Evolutionary conservation across 306 rosid genomes (phyloP).

Genomic region (Acmispon strigosus): DNA sequence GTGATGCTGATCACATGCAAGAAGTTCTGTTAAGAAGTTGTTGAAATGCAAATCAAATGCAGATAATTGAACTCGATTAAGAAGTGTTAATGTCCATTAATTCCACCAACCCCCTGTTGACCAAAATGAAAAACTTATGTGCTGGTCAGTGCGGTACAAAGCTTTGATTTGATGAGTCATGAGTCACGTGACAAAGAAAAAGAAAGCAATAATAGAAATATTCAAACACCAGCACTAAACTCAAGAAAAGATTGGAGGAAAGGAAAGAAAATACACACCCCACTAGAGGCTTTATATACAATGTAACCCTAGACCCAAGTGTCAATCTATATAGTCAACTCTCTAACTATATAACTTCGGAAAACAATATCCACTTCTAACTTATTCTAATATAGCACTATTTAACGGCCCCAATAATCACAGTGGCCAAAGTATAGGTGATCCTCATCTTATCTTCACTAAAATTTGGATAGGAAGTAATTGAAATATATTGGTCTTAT

Average conservation of each 20-base stretch:
- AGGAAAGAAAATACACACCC: neutral
- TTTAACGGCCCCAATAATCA: neutral
- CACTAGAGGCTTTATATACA: neutral
- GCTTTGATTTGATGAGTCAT: neutral
- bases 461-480: neutral
- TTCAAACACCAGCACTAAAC: slow-evolving; percentile 1
- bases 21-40: neutral
- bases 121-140: slow-evolving; percentile 1
- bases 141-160: neutral
- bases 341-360: neutral
- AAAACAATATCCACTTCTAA: slow-evolving; percentile 7
- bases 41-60: slow-evolving; percentile 6
- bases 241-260: neutral
- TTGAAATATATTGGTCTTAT: no score
- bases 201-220: neutral
- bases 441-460: no score
- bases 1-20: neutral
- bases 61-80: neutral
- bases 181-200: slow-evolving; percentile 18
- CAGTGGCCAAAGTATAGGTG: no score
- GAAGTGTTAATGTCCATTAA: neutral
- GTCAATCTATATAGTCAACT: slow-evolving; percentile 24
- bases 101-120: neutral
- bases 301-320: neutral
- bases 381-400: neutral